Evolutionary conservation across 148 eudicot species (phyloP).

Genomic region (Silene latifolia): DNA sequence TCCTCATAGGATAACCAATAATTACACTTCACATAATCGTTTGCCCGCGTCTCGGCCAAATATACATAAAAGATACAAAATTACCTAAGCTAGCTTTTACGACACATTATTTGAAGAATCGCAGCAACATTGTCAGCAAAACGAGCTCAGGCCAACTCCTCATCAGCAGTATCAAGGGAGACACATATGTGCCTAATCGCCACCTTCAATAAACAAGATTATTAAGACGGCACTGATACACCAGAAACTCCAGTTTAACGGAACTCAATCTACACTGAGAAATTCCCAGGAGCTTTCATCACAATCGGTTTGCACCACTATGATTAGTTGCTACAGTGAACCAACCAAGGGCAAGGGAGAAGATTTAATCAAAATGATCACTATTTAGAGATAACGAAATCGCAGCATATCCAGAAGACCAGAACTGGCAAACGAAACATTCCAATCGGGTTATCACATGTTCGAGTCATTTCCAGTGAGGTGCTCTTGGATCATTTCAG

Average conservation of each 20-base stretch:
- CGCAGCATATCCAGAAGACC: too few species aligned
- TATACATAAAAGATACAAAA: neutral
- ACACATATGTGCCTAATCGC: neutral
- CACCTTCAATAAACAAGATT: neutral
- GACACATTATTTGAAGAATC: neutral
- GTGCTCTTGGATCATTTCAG: neutral
- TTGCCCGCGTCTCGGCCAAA: too few species aligned
- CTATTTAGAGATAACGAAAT: too few species aligned
- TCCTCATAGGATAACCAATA: neutral
- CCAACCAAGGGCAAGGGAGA: neutral
- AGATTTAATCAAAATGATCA: too few species aligned
- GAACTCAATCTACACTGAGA: too few species aligned
- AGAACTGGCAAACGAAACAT: too few species aligned
- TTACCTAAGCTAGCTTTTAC: neutral
- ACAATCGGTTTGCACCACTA: too few species aligned
- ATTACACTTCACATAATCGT: neutral
- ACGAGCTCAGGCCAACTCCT: neutral
- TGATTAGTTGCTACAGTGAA: too few species aligned
- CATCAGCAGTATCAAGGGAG: neutral
- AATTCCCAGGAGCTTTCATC: too few species aligned
- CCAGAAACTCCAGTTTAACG: neutral
- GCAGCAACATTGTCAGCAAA: neutral
- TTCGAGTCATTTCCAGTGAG: neutral
- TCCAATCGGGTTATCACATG: too few species aligned
- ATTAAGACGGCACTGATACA: neutral